Evolutionary conservation across 495 filamentous ascomycete genomes (phyloP).

Genomic region (Neurospora discreta): DNA sequence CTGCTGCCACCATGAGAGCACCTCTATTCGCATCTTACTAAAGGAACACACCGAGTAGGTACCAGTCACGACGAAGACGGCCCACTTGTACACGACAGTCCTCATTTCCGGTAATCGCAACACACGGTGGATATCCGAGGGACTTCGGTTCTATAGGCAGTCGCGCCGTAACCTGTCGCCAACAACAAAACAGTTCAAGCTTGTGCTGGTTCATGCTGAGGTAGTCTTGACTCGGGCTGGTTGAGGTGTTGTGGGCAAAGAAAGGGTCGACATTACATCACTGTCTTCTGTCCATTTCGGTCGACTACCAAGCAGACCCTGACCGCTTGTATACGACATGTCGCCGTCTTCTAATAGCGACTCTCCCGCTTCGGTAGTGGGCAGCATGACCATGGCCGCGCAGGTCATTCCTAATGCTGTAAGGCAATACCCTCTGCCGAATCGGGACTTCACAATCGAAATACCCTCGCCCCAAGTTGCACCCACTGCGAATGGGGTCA

Average conservation of each 20-base stretch:
- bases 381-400: conserved; percentile 18
- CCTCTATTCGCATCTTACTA: not conserved
- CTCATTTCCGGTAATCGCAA: not conserved
- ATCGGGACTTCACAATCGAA: conserved; percentile 38
- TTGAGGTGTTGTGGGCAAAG: not conserved
- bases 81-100: not conserved
- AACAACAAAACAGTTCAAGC: not conserved
- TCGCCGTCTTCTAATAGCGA: conserved; percentile 41
- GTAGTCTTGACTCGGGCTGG: not conserved
- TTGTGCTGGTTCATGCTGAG: not conserved
- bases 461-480: conserved; percentile 33
- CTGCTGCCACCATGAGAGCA: not conserved
- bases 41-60: not conserved
- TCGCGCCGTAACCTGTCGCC: not conserved
- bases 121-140: not conserved
- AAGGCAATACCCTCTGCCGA: conserved; percentile 33
- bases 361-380: conserved; percentile 34
- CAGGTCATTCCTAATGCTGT: conserved; percentile 23
- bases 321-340: conserved; percentile 20
- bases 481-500: conserved; percentile 29
- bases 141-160: not conserved
- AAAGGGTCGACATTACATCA: not conserved
- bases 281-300: not conserved
- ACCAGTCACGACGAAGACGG: not conserved
- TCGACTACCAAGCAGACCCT: not conserved